These are phyloP conservation scores for Senecio squalidus DNA, from an alignment of 140 eudicot genomes.

Conservation along the genomic window DNA sequence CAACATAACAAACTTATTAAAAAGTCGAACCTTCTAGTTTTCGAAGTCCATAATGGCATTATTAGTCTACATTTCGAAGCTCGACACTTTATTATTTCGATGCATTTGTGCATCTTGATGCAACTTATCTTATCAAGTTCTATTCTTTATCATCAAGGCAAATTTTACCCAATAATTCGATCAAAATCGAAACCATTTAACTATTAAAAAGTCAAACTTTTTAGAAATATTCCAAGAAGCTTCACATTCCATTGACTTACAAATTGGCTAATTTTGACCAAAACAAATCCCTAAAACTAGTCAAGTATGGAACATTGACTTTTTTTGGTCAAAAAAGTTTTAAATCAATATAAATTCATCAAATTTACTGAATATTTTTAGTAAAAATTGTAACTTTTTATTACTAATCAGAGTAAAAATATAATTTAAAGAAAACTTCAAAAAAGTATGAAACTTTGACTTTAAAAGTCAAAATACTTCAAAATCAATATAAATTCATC, in stretches of 20 bases:
- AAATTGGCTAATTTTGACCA: too few species aligned
- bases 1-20: background rate
- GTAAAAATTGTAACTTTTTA: too few species aligned
- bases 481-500: background rate
- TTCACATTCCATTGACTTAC: too few species aligned
- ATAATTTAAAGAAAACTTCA: too few species aligned
- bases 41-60: background rate
- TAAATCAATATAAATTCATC: background rate
- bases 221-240: too few species aligned
- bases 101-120: conserved; percentile 1
- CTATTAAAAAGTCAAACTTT: background rate
- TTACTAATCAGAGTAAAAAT: too few species aligned
- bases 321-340: too few species aligned
- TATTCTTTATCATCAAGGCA: background rate
- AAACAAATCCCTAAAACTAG: too few species aligned
- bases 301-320: background rate
- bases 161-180: background rate
- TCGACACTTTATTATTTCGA: background rate
- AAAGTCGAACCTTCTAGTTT: conserved; percentile 9
- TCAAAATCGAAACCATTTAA: background rate
- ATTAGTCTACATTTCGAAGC: background rate
- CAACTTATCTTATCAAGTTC: background rate
- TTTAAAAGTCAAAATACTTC: conserved; percentile 1
- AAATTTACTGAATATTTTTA: too few species aligned
- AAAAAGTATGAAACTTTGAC: background rate